phyloP scores from a whole-genome alignment of 23 red algal species.

The Gracilaria domingensis region DNA sequence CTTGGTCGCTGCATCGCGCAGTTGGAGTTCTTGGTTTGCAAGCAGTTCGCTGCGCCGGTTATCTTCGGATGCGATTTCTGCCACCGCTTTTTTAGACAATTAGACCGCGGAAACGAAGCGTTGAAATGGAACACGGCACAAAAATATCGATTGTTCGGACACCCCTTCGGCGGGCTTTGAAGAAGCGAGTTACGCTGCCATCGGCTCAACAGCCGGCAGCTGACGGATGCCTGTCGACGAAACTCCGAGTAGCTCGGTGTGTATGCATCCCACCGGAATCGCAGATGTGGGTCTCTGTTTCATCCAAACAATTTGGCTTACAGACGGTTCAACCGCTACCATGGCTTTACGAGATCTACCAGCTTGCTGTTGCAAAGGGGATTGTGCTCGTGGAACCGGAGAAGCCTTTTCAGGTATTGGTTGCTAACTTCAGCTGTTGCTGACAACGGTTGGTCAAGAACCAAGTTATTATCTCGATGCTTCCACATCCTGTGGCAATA shows the following conservation, averaged over 20 bases:
- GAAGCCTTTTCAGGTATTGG: background rate
- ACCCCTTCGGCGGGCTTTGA: background rate
- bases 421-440: background rate
- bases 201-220: background rate
- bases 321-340: background rate
- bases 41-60: background rate
- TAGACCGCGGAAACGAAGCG: background rate
- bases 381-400: background rate
- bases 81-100: constrained; percentile 17
- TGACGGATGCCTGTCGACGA: background rate
- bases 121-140: background rate
- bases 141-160: background rate
- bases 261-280: background rate
- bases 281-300: background rate
- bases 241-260: background rate
- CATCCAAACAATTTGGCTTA: background rate
- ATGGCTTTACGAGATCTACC: background rate
- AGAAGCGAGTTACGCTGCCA: background rate
- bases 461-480: background rate
- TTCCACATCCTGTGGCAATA: background rate
- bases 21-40: constrained; percentile 14
- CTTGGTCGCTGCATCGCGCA: background rate
- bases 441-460: background rate
- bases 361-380: background rate
- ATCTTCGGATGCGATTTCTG: constrained; percentile 17